Conservation (phyloP, 2,329 filamentous ascomycete genomes). For the Cercospora sp. region DNA sequence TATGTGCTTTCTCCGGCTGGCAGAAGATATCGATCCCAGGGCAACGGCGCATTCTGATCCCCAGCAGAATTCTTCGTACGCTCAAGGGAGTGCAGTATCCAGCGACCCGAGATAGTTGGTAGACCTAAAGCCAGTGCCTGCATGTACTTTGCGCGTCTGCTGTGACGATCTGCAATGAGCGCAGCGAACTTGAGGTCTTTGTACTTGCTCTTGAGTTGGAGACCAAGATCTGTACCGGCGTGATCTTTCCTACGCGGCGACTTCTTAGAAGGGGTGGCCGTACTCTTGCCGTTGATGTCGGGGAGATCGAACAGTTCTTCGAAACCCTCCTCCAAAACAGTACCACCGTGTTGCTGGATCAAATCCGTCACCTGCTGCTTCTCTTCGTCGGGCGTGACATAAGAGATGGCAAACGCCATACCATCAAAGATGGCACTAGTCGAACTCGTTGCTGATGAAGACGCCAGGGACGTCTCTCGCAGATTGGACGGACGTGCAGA, state of each 20-base stretch:
- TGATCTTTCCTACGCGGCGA: slow-evolving; percentile 24
- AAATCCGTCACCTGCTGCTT: slow-evolving; percentile 60
- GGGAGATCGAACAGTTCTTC: slow-evolving; percentile 70
- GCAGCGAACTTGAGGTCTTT: slow-evolving; percentile 72
- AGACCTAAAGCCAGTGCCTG: slow-evolving; percentile 88
- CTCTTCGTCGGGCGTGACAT: slow-evolving; percentile 60
- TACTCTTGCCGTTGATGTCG: slow-evolving; percentile 36
- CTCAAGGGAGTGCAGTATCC: slow-evolving; percentile 71
- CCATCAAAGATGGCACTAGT: slow-evolving; percentile 61
- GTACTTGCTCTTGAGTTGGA: slow-evolving; percentile 53
- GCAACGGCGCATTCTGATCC: slow-evolving; percentile 57
- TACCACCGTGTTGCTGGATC: slow-evolving; percentile 72
- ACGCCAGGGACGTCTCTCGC: slow-evolving; percentile 33
- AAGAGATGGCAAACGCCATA: slow-evolving; percentile 88
- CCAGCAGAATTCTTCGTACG: slow-evolving; percentile 22
- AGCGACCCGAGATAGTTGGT: slow-evolving; percentile 79
- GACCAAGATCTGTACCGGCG: slow-evolving; percentile 13
- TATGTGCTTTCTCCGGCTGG: slow-evolving; percentile 79
- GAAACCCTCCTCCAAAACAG: slow-evolving; percentile 72
- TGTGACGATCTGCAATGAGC: slow-evolving; percentile 82
- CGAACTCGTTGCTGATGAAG: slow-evolving; percentile 14
- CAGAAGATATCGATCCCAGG: slow-evolving; percentile 80
- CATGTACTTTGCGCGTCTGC: slow-evolving; percentile 86
- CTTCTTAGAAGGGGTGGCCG: slow-evolving; percentile 25
- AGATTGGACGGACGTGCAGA: slow-evolving; percentile 25